Evolutionary conservation across 352 stramenopile genomes (phyloP).

Genomic region (Phytophthora megakarya): DNA sequence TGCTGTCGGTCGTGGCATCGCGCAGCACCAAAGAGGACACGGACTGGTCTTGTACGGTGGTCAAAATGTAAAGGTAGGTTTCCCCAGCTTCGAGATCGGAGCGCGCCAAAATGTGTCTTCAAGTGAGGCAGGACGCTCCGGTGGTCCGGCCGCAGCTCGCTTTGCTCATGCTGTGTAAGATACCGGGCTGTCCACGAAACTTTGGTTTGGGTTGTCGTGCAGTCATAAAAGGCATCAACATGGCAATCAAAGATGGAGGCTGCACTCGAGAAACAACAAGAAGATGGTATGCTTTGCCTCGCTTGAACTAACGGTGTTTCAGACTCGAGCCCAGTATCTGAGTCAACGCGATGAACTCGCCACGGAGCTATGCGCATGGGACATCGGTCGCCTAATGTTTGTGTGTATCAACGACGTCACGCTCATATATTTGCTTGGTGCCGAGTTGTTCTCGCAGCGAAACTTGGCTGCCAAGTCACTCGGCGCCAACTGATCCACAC

Average conservation of each 20-base stretch:
- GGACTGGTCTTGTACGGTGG: constrained; percentile 5
- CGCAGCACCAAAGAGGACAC: constrained; percentile 6
- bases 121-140: constrained; percentile 18
- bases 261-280: constrained; percentile 22
- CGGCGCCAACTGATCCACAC: constrained; percentile 15
- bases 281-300: constrained; percentile 36
- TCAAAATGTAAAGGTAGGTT: constrained; percentile 20
- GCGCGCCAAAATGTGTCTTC: neutral
- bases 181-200: constrained; percentile 29
- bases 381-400: constrained; percentile 13
- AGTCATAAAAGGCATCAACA: constrained; percentile 20
- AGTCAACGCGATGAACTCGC: constrained; percentile 8
- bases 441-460: neutral
- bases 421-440: neutral
- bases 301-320: constrained; percentile 10
- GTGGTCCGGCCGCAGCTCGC: constrained; percentile 17
- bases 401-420: constrained; percentile 16
- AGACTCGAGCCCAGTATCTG: constrained; percentile 6
- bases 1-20: constrained; percentile 19
- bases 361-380: constrained; percentile 7
- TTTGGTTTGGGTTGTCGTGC: constrained; percentile 16
- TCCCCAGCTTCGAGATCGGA: constrained; percentile 19
- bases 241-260: constrained; percentile 6
- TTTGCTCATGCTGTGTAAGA: constrained; percentile 15
- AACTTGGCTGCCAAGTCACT: constrained; percentile 11